Conservation (phyloP, 805 yeast genomes). For the Zygosaccharomyces lentus region DNA sequence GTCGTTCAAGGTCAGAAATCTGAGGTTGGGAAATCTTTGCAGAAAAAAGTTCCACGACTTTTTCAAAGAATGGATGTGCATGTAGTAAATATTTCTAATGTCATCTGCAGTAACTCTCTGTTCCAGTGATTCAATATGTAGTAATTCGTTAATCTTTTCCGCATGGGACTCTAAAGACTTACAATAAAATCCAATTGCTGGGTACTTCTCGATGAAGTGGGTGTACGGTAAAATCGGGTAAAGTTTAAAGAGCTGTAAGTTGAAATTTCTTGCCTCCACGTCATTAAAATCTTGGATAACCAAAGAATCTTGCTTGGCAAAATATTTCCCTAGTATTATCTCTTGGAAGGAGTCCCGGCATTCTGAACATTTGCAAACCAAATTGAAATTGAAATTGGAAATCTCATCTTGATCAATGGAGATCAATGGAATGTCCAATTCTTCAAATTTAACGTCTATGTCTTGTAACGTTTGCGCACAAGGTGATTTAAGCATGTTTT, state of each 20-base stretch:
- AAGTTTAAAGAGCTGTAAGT: slow-evolving; percentile 30
- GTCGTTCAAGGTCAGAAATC: slow-evolving; percentile 35
- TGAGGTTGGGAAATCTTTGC: slow-evolving; percentile 27
- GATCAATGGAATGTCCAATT: slow-evolving; percentile 21
- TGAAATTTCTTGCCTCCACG: slow-evolving; percentile 29
- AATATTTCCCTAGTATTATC: slow-evolving; percentile 31
- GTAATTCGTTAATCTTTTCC: slow-evolving; percentile 24
- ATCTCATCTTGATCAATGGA: slow-evolving; percentile 21
- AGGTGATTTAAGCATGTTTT: slow-evolving; percentile 22
- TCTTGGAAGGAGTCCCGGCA: slow-evolving; percentile 27
- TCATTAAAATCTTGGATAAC: slow-evolving; percentile 20
- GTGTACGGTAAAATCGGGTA: slow-evolving; percentile 38
- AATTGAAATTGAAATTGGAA: slow-evolving; percentile 19
- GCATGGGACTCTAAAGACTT: slow-evolving; percentile 29
- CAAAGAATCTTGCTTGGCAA: slow-evolving; percentile 27
- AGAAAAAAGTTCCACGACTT: slow-evolving; percentile 34
- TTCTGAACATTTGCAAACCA: slow-evolving; percentile 26
- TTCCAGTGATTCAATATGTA: slow-evolving; percentile 14
- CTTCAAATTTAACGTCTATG: slow-evolving; percentile 33
- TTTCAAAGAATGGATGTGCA: slow-evolving; percentile 35
- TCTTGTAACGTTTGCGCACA: slow-evolving; percentile 29
- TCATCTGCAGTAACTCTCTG: slow-evolving; percentile 21
- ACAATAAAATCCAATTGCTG: slow-evolving; percentile 36
- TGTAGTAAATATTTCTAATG: slow-evolving; percentile 31
- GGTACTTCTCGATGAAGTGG: slow-evolving; percentile 34